Evolutionary conservation across 345 rosid species (phyloP).

Genomic region (Odontarrhena argentea): DNA sequence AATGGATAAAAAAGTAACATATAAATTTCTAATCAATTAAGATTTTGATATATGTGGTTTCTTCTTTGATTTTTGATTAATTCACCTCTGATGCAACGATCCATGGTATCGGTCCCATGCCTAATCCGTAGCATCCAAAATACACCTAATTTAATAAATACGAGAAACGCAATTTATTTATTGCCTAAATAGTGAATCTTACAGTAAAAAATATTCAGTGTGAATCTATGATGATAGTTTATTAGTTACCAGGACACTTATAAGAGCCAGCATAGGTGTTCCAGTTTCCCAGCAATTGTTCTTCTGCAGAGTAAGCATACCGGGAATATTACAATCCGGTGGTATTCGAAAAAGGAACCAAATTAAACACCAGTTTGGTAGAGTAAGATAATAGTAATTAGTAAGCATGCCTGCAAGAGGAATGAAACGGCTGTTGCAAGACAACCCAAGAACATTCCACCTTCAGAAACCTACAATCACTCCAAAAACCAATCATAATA

Average conservation of each 20-base stretch:
- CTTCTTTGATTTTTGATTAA: not conserved
- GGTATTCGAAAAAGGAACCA: not conserved
- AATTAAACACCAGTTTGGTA: conserved; percentile 1
- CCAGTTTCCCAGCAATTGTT: conserved; percentile 42
- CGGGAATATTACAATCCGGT: not conserved
- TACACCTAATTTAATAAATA: conserved; percentile 28
- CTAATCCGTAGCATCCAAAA: conserved; percentile 41
- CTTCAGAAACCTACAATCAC: conserved; percentile 58
- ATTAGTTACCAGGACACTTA: conserved; percentile 32
- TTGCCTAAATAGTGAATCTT: not conserved
- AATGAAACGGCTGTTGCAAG: conserved; percentile 59
- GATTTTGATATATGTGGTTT: not conserved
- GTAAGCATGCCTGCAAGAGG: conserved; percentile 51
- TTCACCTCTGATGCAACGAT: conserved; percentile 45
- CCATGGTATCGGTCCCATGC: conserved; percentile 52
- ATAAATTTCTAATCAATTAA: not conserved
- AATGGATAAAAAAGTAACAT: not conserved
- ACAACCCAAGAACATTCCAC: conserved; percentile 78
- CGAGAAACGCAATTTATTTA: not conserved
- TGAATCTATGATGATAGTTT: not conserved
- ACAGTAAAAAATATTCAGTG: not conserved
- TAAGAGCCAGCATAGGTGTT: conserved; percentile 34
- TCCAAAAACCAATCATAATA: not conserved
- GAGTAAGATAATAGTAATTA: not conserved
- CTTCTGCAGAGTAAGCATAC: conserved; percentile 46